phyloP scores from a whole-genome alignment of 1,139 yeast species.

The Protomyces gravidus region DNA sequence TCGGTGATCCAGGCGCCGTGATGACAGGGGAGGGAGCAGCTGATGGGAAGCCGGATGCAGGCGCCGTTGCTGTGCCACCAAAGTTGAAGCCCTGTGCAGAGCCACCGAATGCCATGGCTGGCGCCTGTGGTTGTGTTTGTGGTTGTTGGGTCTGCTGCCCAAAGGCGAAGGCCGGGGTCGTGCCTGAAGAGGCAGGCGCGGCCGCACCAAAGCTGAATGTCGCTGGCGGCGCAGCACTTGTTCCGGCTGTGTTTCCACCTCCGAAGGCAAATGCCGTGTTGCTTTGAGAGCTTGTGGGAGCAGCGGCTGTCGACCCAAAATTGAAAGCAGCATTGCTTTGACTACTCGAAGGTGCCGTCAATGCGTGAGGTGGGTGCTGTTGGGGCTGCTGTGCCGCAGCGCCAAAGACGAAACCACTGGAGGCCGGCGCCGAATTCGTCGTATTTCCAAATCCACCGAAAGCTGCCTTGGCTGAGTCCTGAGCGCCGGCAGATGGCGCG shows the following conservation, averaged over 20 bases:
- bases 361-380: neutral
- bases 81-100: neutral
- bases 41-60: neutral
- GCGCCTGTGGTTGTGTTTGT: neutral
- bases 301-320: neutral
- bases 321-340: neutral
- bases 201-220: neutral
- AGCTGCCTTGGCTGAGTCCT: neutral
- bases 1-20: neutral
- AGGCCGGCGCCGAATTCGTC: neutral
- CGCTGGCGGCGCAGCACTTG: neutral
- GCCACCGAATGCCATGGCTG: neutral
- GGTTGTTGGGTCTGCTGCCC: neutral
- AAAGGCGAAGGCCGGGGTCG: neutral
- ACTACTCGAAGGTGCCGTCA: neutral
- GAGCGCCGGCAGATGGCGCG: neutral
- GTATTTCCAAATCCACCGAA: neutral
- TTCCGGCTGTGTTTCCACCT: neutral
- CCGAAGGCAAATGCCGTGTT: neutral
- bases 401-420: slow-evolving; percentile 4
- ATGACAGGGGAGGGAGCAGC: neutral
- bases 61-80: neutral
- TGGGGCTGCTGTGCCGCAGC: neutral
- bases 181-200: no score
- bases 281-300: neutral